phyloP scores from a whole-genome alignment of 2,329 filamentous ascomycete genomes.

The Colletotrichum sp. region DNA sequence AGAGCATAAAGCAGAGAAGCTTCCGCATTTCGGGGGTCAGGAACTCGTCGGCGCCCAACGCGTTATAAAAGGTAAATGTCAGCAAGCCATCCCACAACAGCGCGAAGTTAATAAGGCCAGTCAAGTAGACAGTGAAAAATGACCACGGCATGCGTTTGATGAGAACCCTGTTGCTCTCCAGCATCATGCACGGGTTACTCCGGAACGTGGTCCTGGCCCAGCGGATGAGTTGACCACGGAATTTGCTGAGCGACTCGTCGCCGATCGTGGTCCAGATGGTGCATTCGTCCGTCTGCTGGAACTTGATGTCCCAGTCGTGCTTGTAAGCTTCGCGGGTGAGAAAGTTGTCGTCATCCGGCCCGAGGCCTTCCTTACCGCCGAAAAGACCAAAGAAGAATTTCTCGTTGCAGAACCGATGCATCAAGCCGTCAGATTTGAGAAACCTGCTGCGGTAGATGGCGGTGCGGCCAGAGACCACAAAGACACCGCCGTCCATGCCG shows the following conservation, averaged over 20 bases:
- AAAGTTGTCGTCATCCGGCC: conserved; percentile 67
- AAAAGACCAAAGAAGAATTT: conserved; percentile 49
- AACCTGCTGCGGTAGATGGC: conserved; percentile 55
- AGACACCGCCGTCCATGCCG: conserved; percentile 62
- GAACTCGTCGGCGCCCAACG: background rate
- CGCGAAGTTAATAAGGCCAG: conserved; percentile 60
- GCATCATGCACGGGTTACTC: conserved; percentile 56
- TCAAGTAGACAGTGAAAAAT: conserved; percentile 60
- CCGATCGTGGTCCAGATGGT: conserved; percentile 60
- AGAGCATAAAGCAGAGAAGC: conserved; percentile 50
- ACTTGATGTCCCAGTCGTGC: conserved; percentile 55
- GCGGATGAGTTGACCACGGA: conserved; percentile 55
- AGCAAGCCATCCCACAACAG: conserved; percentile 54
- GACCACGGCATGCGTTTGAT: conserved; percentile 50
- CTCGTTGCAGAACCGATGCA: conserved; percentile 51
- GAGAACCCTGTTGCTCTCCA: background rate
- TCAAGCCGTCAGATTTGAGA: conserved; percentile 47
- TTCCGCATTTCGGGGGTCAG: background rate
- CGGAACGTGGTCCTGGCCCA: conserved; percentile 66
- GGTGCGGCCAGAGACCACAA: conserved; percentile 63
- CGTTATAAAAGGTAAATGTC: conserved; percentile 28
- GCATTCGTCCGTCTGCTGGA: conserved; percentile 56
- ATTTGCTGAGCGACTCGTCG: conserved; percentile 44
- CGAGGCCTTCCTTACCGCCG: conserved; percentile 43
- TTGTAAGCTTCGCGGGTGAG: conserved; percentile 58